Base-by-base conservation (phyloP, 2,329 filamentous ascomycete species). In the Colletotrichum melonis region DNA sequence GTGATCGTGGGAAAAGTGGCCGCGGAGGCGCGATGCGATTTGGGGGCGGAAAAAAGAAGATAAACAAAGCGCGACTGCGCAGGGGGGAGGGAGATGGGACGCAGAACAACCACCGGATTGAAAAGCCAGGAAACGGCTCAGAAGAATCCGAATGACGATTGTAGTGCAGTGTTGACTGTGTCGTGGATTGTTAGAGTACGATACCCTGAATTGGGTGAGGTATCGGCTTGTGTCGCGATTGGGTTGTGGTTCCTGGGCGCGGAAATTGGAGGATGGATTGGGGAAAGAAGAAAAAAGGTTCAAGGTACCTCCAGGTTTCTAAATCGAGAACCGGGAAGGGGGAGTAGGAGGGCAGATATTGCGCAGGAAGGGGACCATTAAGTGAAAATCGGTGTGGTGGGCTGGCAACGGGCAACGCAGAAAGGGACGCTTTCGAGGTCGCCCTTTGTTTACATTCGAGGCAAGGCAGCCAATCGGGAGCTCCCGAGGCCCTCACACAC, bases 381-480 rank as follows among this genome's bases (percentile, higher is more conserved):
- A 24, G 28, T 54, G 49, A 65, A 56, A 57, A 42, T 57, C 28
- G 52, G 63, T 65, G 63, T 65, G 63, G 63, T 65, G 63, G 63
- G 63, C 62, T 65, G 63, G 49, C 63, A 67, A 71, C 63, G 68
- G 46, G 28, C n/a, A 63, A 63, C 59, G 16, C 38, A 63, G 9
- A 38, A 58, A 35, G 8, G n/a, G 22, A 55, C 63, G 42, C 16
- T 42, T 11, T 22, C 42, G 42, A 22, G 16, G 42, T n/a, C 42
- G 19, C 35, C 59, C 42, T 73, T 73, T 73, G 67, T 73, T 73
- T 73, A 73, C 70, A 70, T 70, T 62, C 60, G 2, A 62, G 2
- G 19, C 2, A 1, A 3, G 26, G 22, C 19, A 52, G 42, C 70
- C 70, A 73, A 73, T 73, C 70, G 70, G 70, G 60, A 56, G 70